Evolutionary conservation across 768 basidiomycete genomes (phyloP).

Genomic region (Termitomyces sp.): DNA sequence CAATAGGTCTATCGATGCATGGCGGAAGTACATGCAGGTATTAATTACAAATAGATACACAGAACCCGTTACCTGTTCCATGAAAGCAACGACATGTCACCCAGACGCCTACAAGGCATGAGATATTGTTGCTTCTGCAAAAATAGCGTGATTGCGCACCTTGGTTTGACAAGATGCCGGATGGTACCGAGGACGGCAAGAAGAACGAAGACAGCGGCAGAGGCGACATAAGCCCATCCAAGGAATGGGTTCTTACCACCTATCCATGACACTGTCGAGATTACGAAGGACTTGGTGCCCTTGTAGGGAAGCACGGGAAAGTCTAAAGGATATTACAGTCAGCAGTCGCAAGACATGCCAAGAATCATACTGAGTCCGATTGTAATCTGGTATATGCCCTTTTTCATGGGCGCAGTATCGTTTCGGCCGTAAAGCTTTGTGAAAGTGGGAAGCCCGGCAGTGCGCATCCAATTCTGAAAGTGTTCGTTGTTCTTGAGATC

Average conservation of each 20-base stretch:
- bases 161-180: conserved; percentile 88
- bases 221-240: conserved; percentile 95
- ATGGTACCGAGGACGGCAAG: conserved; percentile 87
- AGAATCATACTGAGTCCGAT: conserved; percentile 74
- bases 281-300: conserved; percentile 95
- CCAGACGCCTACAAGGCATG: conserved; percentile 54
- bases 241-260: conserved; percentile 98
- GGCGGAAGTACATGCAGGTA: neutral
- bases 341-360: conserved; percentile 4
- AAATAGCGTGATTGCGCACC: conserved; percentile 38
- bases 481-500: conserved; percentile 77
- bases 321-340: conserved; percentile 44
- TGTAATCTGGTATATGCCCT: conserved; percentile 71
- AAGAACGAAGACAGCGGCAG: conserved; percentile 81
- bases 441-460: conserved; percentile 94
- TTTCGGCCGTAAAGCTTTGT: conserved; percentile 93
- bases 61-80: conserved; percentile 59
- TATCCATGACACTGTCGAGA: conserved; percentile 97
- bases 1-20: neutral
- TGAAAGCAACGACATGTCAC: conserved; percentile 82
- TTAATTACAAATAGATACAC: conserved; percentile 12
- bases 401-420: conserved; percentile 63
- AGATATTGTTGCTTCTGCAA: neutral
- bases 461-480: conserved; percentile 99
- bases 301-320: conserved; percentile 88